A percentile compares a stretch with the other conserved stretches of the same genome.
These are phyloP conservation scores for Ustilago sp. DNA, from an alignment of 1,284 basidiomycete species.

Conservation along the genomic window DNA sequence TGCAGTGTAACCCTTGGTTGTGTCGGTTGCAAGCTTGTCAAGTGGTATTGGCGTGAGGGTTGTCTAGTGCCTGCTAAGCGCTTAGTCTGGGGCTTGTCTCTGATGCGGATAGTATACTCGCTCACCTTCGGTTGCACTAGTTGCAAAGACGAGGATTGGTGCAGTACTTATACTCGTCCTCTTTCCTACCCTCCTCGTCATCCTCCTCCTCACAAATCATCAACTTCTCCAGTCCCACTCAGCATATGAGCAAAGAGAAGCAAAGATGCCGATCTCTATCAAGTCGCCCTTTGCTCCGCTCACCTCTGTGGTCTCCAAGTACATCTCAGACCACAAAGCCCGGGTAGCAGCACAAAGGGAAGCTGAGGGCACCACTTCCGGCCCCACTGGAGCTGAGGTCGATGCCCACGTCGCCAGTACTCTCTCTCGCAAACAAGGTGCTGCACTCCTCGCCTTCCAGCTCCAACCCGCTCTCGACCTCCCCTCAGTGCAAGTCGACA, in stretches of 20 bases:
- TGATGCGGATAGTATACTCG: neutral
- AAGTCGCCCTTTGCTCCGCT: constrained; percentile 20
- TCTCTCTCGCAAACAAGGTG: constrained; percentile 20
- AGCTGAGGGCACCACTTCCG: constrained; percentile 29
- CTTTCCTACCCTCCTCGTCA: neutral
- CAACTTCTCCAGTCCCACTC: neutral
- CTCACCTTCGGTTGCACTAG: neutral
- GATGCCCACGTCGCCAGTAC: constrained; percentile 46
- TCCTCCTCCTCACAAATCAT: neutral
- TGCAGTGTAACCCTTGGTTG: neutral
- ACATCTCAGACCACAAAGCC: constrained; percentile 27
- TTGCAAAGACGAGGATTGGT: neutral
- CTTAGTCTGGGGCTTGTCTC: neutral
- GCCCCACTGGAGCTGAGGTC: constrained; percentile 39
- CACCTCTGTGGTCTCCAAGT: constrained; percentile 22
- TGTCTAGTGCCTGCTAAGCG: neutral
- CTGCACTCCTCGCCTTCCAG: neutral
- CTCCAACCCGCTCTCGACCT: neutral
- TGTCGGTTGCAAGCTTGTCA: neutral
- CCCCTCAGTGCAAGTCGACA: constrained; percentile 20
- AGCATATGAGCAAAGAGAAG: neutral
- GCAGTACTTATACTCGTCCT: neutral
- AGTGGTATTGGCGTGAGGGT: neutral
- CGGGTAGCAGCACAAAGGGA: constrained; percentile 28
- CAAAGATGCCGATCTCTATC: constrained; percentile 25